These are phyloP conservation scores for Coniochaeta ligniaria DNA, from an alignment of 2,329 filamentous ascomycete species.

Conservation along the genomic window DNA sequence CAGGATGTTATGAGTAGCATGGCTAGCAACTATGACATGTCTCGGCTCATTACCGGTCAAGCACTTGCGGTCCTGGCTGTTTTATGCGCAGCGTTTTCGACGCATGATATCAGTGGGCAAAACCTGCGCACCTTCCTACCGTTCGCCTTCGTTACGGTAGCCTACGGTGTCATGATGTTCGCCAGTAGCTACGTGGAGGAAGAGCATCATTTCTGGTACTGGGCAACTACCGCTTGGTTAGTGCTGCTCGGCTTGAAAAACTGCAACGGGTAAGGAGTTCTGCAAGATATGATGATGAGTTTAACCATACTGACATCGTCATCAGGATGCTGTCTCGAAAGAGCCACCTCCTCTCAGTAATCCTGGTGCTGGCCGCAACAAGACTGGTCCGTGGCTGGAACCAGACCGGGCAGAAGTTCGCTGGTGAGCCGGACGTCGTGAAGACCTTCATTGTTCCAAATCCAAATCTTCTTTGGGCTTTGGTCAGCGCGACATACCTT, in stretches of 20 bases:
- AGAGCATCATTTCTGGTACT: conserved; percentile 99
- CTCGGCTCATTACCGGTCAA: conserved; percentile 46
- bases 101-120: conserved; percentile 2
- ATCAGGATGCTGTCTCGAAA: conserved; percentile 14
- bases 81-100: conserved; percentile 26
- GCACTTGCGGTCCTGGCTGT: conserved; percentile 27
- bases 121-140: conserved; percentile 26
- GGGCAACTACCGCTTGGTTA: conserved; percentile 68
- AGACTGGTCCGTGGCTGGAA: conserved; percentile 79
- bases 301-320: conserved; percentile 6
- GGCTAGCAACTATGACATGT: conserved; percentile 84
- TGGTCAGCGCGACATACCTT: conserved; percentile 64
- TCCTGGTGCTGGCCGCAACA: conserved; percentile 51
- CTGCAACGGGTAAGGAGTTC: conserved; percentile 28
- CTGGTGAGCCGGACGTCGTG: conserved; percentile 83
- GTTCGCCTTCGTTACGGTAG: conserved; percentile 43
- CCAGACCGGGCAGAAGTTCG: conserved; percentile 93
- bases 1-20: conserved; percentile 81
- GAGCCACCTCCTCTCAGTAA: conserved; percentile 17
- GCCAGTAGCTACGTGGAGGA: conserved; percentile 97
- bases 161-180: conserved; percentile 89
- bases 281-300: background rate
- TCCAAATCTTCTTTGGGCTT: conserved; percentile 63
- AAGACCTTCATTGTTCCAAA: conserved; percentile 60
- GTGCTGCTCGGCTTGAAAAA: conserved; percentile 42